Evolutionary conservation across 192 early-diverging fungal genomes (phyloP).

Genomic region (Coemansia sp.): DNA sequence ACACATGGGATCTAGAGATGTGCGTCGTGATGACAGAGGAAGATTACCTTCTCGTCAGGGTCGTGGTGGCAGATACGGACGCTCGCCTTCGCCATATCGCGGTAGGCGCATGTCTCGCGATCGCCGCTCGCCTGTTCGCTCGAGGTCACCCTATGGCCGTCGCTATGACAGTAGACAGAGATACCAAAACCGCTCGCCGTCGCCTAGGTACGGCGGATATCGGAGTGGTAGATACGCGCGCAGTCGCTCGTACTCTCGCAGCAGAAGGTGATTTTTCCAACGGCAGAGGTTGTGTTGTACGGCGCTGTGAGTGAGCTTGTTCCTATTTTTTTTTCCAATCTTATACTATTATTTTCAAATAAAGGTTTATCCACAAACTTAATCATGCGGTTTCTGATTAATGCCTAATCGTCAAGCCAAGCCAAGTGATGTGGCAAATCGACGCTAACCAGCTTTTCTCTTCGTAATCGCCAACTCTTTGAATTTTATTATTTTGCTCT

Average conservation of each 20-base stretch:
- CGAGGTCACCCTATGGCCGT: conserved; percentile 35
- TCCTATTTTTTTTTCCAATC: background rate
- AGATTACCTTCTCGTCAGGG: conserved; percentile 23
- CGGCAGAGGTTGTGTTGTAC: background rate
- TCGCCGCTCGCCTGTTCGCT: conserved; percentile 33
- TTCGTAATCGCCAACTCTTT: background rate
- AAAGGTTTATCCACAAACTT: no score
- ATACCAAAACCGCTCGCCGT: conserved; percentile 40
- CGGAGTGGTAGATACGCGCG: conserved; percentile 35
- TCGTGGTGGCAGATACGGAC: conserved; percentile 15
- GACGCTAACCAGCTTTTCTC: no score
- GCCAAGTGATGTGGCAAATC: no score
- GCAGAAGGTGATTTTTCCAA: conserved; percentile 33
- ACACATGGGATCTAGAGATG: background rate
- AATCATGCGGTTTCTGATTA: background rate
- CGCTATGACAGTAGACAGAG: conserved; percentile 19
- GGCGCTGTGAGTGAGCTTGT: background rate
- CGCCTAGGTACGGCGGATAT: conserved; percentile 33
- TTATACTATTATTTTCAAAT: background rate
- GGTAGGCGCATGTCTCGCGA: conserved; percentile 21
- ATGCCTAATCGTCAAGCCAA: background rate
- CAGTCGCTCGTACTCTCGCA: conserved; percentile 51
- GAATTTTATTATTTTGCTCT: background rate
- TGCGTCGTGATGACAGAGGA: background rate
- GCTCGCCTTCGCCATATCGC: conserved; percentile 46